Base-by-base conservation (phyloP, 1,139 yeast species). In the Scheffersomyces quercinus region DNA sequence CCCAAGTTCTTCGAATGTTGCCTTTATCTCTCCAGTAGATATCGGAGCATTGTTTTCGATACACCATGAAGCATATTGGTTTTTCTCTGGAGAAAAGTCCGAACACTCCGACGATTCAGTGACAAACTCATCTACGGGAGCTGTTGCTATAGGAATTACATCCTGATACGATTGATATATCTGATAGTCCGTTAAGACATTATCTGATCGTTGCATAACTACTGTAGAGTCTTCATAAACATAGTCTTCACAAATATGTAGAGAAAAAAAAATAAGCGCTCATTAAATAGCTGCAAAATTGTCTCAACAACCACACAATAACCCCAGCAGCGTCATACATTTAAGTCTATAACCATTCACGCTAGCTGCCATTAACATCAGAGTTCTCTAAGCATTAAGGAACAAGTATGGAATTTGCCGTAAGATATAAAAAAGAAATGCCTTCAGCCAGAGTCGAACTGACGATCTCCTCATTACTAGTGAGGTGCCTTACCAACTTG, bases 401-500 rank as follows among this genome's bases (percentile, higher is more conserved):
- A 16, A 16, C 7, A 5, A 20, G 26, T 20, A 5, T 20, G 26
- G 7, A 6, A 5, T 6, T 6, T 20, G 5, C 26, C 3, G 5
- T 6, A 6, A 20, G 7, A 6, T 16, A 20, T 7, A 20, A 44
- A 52, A 65, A 71, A 64, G 49, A 56, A 58, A 51, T 82, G 87
- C 86, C 84, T 79, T 78, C 83, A 80, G 80, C 82, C 86, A 82
- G 87, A 82, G 73, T 83, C 83, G 88, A 83, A 83, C 88, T 82
- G 86, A 81, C 83, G 88, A 83, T 83, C 88, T 83, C 85, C 82
- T 82, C 88, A 83, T 83, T 83, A 83, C 88, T 83, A 83, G 89
- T 83, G 88, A 82, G 82, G 85, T 85, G 89, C 88, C 88, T 83
- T 83, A 83, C 88, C 89, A 83, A 82, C 88, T 83, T 83, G 88